Evolutionary conservation across 257 asterid species (phyloP), one percentile per base, ranked within the genome.

Genomic region (Fraxinus anomala): DNA sequence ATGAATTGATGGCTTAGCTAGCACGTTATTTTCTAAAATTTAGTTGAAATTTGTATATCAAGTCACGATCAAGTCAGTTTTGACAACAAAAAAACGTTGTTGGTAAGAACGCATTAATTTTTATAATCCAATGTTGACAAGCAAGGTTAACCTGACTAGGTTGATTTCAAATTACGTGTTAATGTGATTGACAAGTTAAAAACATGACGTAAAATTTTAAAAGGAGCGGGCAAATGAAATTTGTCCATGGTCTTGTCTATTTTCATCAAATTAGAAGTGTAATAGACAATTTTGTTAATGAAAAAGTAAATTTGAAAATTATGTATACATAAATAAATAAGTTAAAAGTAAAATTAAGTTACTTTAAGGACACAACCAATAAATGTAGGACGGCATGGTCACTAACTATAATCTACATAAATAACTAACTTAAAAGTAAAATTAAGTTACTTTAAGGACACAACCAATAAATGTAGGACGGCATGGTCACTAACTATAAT

Each of bases 71-170:
- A 0, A 47, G 7, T 47, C 0, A 40, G 19, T 31, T 47, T 47
- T 4, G n/a, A 47, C 56, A 14, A 47, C n/a, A 31, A 31, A 3
- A 47, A 14, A 47, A 14, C 2, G 3, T 44, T 44, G n/a, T 44
- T 1, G 82, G 80, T 82, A 80, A 85, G 73, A 82, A 75, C 86
- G 73, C 82, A 75, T 85, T 80, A 74, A 77, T 80, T 80, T 80
- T 83, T 74, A n/a, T 73, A 75, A 80, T 70, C 68, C 86, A 82
- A 80, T 80, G 78, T 85, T 82, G 85, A 80, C 81, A 80, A 72
- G 76, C 72, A 72, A 66, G 73, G 67, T 10, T 40, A 40, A 11
- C 16, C 0, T 11, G 49, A 47, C 56, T 14, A 47, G 19, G 4
- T 47, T 14, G n/a, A 47, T 47, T 47, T 47, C 54, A 44, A 44